Base-by-base conservation (phyloP, 2,329 filamentous ascomycete genomes). In the Escovopsis sp. region DNA sequence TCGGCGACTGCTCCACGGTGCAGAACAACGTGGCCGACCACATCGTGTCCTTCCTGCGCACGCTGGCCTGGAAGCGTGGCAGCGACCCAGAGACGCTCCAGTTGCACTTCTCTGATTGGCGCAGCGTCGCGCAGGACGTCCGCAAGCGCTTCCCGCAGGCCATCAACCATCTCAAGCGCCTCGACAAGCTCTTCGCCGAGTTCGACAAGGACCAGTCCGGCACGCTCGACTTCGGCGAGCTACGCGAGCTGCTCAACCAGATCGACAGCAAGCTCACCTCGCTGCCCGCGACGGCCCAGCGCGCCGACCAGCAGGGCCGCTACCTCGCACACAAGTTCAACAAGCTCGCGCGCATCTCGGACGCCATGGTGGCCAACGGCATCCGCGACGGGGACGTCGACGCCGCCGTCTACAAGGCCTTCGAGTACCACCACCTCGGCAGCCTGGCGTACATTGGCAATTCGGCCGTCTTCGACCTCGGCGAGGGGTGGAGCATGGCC, bases 11-110 rank as follows among this genome's bases (percentile, higher is more conserved):
- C 61, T 70, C 84, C 6, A 98, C 92, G 0, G 88, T 98, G 0
- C 92, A 98, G 53, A 98, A 98, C 64, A 98, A 98, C 47, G 68
- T 96, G 2, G 83, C 87, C 3, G 84, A 93, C 51, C 79, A 94
- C 60, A 78, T 98, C 47, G 70, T 94, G 33, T 79, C 75, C 15
- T 98, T 96, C 60, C 70, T 98, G 10, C 85, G 86, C 41, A 84
- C 76, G 13, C 68, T 93, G 3, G 86, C 90, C 9, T 94, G 82
- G 77, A 88, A 94, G 57, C 84, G 81, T 43, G 88, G 87, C 53
- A 80, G 81, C 49, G 82, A 96, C 48, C 88, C 88, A 0, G 77
- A 93, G 54, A 82, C 76, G n/a, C 68, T 96, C 39, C 76, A 88
- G 30, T 71, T 98, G 27, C 79, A 75, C 35, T 98, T 94, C 59